A percentile compares a stretch with the other conserved stretches of the same genome.
These are phyloP conservation scores for Pythium rishiriense DNA, from an alignment of 352 stramenopile genomes.

Conservation along the genomic window DNA sequence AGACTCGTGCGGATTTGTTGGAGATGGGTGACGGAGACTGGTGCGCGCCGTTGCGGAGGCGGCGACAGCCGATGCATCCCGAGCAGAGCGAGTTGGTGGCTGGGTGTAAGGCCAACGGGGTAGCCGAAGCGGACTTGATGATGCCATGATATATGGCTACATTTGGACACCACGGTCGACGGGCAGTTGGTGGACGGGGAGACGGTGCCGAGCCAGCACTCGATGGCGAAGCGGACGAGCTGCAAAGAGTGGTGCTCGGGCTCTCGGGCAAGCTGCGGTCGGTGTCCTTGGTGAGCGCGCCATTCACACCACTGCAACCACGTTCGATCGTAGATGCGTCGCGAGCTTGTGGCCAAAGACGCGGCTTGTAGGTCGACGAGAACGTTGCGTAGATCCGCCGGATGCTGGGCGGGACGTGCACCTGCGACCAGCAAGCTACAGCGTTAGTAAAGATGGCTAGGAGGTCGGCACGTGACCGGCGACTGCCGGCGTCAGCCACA, in stretches of 20 bases:
- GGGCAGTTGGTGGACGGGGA: conserved; percentile 14
- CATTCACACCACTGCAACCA: conserved; percentile 11
- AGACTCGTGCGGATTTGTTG: conserved; percentile 11
- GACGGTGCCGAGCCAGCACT: conserved; percentile 7
- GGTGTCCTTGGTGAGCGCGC: not conserved
- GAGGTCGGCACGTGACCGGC: not conserved
- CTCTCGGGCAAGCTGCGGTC: conserved; percentile 2
- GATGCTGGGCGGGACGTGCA: not conserved
- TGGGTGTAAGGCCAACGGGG: conserved; percentile 19
- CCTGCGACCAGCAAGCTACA: not conserved
- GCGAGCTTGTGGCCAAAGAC: too few relatives aligned
- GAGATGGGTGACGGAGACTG: conserved; percentile 26
- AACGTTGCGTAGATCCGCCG: too few relatives aligned
- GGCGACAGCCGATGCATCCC: conserved; percentile 28
- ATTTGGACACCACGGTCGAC: conserved; percentile 35
- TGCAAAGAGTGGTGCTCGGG: not conserved
- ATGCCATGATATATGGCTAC: conserved; percentile 18
- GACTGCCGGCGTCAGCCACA: conserved; percentile 31
- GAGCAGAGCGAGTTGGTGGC: conserved; percentile 28
- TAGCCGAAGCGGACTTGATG: conserved; percentile 26
- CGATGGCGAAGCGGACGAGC: conserved; percentile 11
- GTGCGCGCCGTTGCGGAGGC: conserved; percentile 7
- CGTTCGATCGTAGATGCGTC: not conserved
- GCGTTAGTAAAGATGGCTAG: not conserved
- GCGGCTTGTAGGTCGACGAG: too few relatives aligned